Conservation (phyloP, 768 basidiomycete species). For the Mycena venus region DNA sequence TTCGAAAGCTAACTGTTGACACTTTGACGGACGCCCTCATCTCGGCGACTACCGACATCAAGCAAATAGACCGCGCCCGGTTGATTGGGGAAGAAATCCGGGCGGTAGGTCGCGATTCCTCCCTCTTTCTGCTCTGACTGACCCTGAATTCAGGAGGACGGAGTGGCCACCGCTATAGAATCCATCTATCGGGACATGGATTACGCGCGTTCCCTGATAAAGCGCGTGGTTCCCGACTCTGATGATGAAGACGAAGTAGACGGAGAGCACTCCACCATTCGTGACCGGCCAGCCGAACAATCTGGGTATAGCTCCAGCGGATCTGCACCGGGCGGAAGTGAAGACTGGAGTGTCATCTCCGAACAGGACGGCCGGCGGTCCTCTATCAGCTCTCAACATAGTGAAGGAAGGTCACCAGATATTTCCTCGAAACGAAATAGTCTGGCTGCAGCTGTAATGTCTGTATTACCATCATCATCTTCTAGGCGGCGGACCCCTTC, state of each 20-base stretch:
- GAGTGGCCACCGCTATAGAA: slow-evolving; percentile 94
- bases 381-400: slow-evolving; percentile 66
- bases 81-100: slow-evolving; percentile 90
- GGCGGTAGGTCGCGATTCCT: slow-evolving; percentile 60
- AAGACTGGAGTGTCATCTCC: slow-evolving; percentile 92
- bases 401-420: slow-evolving; percentile 49
- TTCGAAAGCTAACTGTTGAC: slow-evolving; percentile 89
- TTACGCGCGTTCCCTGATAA: slow-evolving; percentile 91
- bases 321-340: slow-evolving; percentile 69
- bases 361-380: slow-evolving; percentile 75
- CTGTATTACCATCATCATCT: slow-evolving; percentile 67
- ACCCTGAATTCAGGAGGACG: slow-evolving; percentile 78
- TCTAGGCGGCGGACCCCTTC: slow-evolving; percentile 57
- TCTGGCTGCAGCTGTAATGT: slow-evolving; percentile 71
- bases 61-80: slow-evolving; percentile 89
- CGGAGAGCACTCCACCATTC: slow-evolving; percentile 55
- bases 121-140: background rate
- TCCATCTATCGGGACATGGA: slow-evolving; percentile 97
- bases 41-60: slow-evolving; percentile 87
- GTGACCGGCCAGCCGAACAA: slow-evolving; percentile 46
- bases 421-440: slow-evolving; percentile 70
- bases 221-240: slow-evolving; percentile 55
- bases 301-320: slow-evolving; percentile 70
- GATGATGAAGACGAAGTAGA: slow-evolving; percentile 49
- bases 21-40: slow-evolving; percentile 82